Conservation (phyloP, 1,139 yeast species). For the Suhomyces taliae region DNA sequence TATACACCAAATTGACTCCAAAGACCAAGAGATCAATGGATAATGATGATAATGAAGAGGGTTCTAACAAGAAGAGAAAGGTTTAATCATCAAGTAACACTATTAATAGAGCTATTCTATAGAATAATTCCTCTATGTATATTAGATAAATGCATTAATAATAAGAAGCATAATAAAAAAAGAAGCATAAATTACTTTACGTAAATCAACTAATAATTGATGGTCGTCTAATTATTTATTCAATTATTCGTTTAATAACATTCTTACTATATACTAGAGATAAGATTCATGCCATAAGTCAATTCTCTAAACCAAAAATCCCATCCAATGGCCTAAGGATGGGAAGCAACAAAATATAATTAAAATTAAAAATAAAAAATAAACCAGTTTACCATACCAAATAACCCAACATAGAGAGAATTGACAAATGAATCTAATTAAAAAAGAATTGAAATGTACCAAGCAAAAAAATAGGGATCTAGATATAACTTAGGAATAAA, state of each 20-base stretch:
- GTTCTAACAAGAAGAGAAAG: constrained; percentile 15
- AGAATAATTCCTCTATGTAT: constrained; percentile 2
- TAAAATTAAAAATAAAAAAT: background rate
- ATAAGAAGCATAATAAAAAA: background rate
- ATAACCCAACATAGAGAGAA: background rate
- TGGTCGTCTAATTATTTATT: background rate
- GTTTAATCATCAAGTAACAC: background rate
- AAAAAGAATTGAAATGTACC: constrained; percentile 6
- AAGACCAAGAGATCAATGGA: constrained; percentile 22
- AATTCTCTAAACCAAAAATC: background rate
- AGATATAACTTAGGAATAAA: background rate
- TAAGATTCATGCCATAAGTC: background rate
- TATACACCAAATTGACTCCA: constrained; percentile 74
- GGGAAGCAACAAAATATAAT: background rate
- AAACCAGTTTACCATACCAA: background rate
- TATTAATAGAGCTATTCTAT: background rate
- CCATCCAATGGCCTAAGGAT: background rate
- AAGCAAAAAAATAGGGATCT: constrained; percentile 2
- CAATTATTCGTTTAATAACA: background rate
- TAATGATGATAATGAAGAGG: constrained; percentile 3
- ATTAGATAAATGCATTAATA: constrained; percentile 7
- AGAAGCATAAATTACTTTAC: too few relatives aligned
- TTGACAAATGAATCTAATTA: background rate
- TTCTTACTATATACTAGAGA: background rate
- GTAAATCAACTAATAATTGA: background rate